Base-by-base conservation (phyloP, 495 filamentous ascomycete genomes). In the Chaetomium cochliodes region DNA sequence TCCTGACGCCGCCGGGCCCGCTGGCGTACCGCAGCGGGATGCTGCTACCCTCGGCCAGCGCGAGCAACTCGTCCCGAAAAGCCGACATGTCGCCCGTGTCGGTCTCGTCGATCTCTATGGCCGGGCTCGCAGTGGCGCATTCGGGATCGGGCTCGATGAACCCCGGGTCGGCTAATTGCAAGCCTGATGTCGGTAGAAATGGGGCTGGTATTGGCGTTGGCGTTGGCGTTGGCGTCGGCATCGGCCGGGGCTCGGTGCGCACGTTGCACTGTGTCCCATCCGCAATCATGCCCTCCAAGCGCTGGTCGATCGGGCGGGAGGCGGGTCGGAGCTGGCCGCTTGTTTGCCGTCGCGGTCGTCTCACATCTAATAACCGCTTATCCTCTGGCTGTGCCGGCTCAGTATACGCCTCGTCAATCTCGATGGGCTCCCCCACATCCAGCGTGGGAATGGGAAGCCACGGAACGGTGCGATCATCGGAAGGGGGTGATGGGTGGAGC, bases 251-350 rank as follows among this genome's bases (percentile, higher is more conserved):
- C 18, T 70, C 65, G 20, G 41, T 58, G 44, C 64, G 68, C 18
- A 78, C 73, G 41, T 74, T 76, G 67, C 78, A 78, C 69, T 77
- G 78, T 13, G 64, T 65, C 51, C 68, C 69, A 16, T 60, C 74
- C 28, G 74, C 69, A 30, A 79, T 72, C 76, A 79, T 79, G 9
- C 58, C 67, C 49, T 73, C 65, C 46, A 60, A 15, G 25, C 42
- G 42, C 16, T 15, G 58, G 42, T 76, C 67, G 13, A 70, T 54
- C 62, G 13, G 71, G 72, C 41, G 65, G 11, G 71, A 55, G 53
- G 60, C 71, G 53, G 54, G 69, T 37, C 65, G 59, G 50, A 62
- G 52, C 25, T 66, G 69, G 37, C 52, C 47, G 18, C 69, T 69
- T 12, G 61, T 23, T 39, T 69, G 69, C 18, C 65, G 63, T 25